Evolutionary conservation across 495 filamentous ascomycete species (phyloP).

Genomic region (Tuber microsphaerosporum): DNA sequence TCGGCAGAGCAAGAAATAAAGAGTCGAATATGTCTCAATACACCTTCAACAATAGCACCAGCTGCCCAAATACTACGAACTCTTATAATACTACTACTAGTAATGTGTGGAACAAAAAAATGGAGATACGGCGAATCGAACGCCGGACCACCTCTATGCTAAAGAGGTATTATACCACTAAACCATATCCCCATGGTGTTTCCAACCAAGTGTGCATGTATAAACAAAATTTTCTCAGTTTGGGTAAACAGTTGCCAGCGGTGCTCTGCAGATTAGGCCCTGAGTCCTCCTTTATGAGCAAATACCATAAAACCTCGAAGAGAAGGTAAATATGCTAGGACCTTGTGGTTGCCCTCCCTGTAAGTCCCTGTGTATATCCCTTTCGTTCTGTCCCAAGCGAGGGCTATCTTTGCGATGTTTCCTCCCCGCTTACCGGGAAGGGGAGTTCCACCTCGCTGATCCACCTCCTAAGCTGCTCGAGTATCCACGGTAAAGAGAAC

Average conservation of each 20-base stretch:
- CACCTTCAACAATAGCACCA: no score
- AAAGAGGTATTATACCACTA: slow-evolving; percentile 43
- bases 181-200: slow-evolving; percentile 36
- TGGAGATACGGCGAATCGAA: slow-evolving; percentile 45
- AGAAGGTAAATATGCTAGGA: not conserved
- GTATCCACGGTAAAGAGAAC: not conserved
- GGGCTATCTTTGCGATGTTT: not conserved
- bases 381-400: not conserved
- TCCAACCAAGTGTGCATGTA: not conserved
- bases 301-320: not conserved
- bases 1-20: no score
- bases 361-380: not conserved
- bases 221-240: not conserved
- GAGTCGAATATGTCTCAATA: no score
- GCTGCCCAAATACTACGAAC: no score
- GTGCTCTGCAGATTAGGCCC: no score
- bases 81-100: no score
- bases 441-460: not conserved
- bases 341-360: not conserved
- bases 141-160: slow-evolving; percentile 32
- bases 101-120: not conserved
- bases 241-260: no score
- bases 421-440: not conserved
- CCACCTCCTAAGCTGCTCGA: no score
- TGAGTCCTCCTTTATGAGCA: no score